phyloP scores from a whole-genome alignment of 2,329 filamentous ascomycete species.

The Trichoderma sp. region DNA sequence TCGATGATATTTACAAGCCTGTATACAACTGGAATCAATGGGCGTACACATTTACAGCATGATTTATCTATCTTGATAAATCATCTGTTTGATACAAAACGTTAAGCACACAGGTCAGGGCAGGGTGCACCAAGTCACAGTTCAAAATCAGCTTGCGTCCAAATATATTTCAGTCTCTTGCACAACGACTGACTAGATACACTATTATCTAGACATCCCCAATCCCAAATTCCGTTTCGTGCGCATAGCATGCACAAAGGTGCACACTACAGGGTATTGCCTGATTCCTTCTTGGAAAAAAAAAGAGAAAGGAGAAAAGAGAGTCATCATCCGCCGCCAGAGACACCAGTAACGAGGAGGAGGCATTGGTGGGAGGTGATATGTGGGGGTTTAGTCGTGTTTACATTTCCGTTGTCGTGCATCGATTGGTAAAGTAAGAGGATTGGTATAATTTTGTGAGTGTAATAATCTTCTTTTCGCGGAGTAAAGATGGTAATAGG shows the following conservation, averaged over 20 bases:
- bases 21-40: neutral
- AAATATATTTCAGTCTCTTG: constrained; percentile 33
- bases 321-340: constrained; percentile 31
- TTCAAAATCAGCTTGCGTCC: constrained; percentile 16
- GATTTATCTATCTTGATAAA: neutral
- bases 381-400: constrained; percentile 29
- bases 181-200: constrained; percentile 35
- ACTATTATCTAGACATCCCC: constrained; percentile 33
- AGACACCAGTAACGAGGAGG: constrained; percentile 29
- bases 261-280: constrained; percentile 34
- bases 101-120: neutral
- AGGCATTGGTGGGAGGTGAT: constrained; percentile 25
- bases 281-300: constrained; percentile 24
- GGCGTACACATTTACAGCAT: neutral
- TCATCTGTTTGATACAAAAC: neutral
- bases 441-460: constrained; percentile 10
- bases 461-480: constrained; percentile 9
- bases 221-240: constrained; percentile 27
- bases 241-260: constrained; percentile 27
- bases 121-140: neutral
- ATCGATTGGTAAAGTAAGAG: constrained; percentile 19
- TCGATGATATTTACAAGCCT: neutral
- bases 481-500: constrained; percentile 29
- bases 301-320: constrained; percentile 28
- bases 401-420: constrained; percentile 30